phyloP scores from a whole-genome alignment of 1,139 yeast genomes.

The Sugiyamaella paludigena region DNA sequence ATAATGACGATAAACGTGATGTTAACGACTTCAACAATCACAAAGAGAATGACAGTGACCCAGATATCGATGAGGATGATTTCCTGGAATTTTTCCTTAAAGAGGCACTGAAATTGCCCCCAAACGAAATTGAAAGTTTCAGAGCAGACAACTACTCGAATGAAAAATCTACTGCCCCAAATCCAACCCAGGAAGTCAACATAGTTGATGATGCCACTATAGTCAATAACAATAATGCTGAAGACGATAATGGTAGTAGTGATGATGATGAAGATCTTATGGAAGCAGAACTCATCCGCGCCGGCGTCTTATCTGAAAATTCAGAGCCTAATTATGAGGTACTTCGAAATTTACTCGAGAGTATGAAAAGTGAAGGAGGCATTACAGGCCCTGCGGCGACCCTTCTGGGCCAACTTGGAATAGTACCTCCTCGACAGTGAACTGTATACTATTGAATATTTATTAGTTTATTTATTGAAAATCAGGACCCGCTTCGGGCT shows the following conservation, averaged over 20 bases:
- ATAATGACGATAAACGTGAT: slow-evolving; percentile 12
- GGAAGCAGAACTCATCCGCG: slow-evolving; percentile 25
- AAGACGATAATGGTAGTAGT: slow-evolving; percentile 3
- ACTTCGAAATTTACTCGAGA: slow-evolving; percentile 29
- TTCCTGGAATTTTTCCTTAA: slow-evolving; percentile 57
- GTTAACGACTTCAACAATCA: slow-evolving; percentile 6
- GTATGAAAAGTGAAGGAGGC: slow-evolving; percentile 36
- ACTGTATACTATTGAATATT: not conserved
- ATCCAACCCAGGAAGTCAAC: not conserved
- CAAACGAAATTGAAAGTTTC: slow-evolving; percentile 41
- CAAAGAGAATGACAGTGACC: slow-evolving; percentile 24
- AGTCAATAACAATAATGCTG: slow-evolving; percentile 12
- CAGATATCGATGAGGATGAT: slow-evolving; percentile 58
- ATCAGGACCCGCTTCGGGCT: not conserved
- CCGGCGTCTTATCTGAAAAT: slow-evolving; percentile 19
- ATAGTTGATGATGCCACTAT: slow-evolving; percentile 16
- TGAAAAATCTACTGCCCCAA: not conserved
- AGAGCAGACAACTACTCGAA: slow-evolving; percentile 24
- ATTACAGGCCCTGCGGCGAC: slow-evolving; percentile 41
- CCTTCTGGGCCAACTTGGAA: slow-evolving; percentile 34
- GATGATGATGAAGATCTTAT: slow-evolving; percentile 25
- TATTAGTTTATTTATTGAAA: not conserved
- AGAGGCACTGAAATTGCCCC: slow-evolving; percentile 48
- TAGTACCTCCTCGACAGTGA: slow-evolving; percentile 1
- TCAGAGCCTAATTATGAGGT: slow-evolving; percentile 10